Evolutionary conservation across 2,329 filamentous ascomycete species (phyloP).

Genomic region (Microdochium paspali): DNA sequence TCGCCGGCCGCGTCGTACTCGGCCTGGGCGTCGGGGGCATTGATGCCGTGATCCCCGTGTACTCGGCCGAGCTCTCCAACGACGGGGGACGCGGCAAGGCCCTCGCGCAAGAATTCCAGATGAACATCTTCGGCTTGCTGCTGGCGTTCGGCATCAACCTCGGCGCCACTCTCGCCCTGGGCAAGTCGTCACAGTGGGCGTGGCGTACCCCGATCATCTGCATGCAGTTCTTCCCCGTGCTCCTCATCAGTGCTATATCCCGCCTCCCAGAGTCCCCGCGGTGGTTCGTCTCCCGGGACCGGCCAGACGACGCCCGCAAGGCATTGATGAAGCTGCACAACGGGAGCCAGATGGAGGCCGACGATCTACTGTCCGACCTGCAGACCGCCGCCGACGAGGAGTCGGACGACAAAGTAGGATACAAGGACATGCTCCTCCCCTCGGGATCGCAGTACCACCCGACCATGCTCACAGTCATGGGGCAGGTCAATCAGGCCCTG

Average conservation of each 20-base stretch:
- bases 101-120: conserved; percentile 53
- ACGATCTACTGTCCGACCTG: conserved; percentile 38
- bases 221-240: conserved; percentile 49
- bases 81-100: conserved; percentile 48
- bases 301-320: conserved; percentile 37
- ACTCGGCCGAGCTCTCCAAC: conserved; percentile 45
- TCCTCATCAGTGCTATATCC: conserved; percentile 41
- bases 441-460: conserved; percentile 48
- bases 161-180: conserved; percentile 38
- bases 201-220: conserved; percentile 51
- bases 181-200: conserved; percentile 49
- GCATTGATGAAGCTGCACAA: conserved; percentile 39
- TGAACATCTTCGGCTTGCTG: conserved; percentile 53
- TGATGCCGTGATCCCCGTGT: conserved; percentile 51
- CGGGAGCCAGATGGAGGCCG: conserved; percentile 29
- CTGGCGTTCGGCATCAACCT: conserved; percentile 53
- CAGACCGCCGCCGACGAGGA: conserved; percentile 39
- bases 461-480: conserved; percentile 51
- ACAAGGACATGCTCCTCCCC: conserved; percentile 48
- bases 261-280: conserved; percentile 47
- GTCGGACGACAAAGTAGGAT: conserved; percentile 33
- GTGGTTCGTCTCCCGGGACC: conserved; percentile 44
- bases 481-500: conserved; percentile 50
- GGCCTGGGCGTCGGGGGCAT: conserved; percentile 48
- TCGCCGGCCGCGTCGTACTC: conserved; percentile 17